Evolutionary conservation across 2,329 filamentous ascomycete genomes (phyloP), one percentile per base, ranked within the genome.

Genomic region (Alternaria ventricosa): DNA sequence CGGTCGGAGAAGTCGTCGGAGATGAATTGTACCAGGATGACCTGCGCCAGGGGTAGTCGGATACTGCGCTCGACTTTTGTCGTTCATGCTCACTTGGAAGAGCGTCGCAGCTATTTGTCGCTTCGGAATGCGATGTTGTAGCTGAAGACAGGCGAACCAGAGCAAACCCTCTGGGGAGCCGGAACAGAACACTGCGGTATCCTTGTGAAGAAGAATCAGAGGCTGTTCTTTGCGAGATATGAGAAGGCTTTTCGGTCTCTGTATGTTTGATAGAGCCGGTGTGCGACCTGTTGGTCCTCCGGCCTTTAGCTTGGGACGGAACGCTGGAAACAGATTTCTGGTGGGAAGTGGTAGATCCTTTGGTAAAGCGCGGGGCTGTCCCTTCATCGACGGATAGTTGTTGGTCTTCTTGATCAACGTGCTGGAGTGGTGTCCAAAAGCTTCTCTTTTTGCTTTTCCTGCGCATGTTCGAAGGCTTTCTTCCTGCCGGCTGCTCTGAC

Each of bases 91-190:
- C 44, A 2, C n/a, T 18, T 4, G 65, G 46, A 18, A 65, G 66
- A 30, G 54, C 30, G 13, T 60, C 30, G 7, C 30, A 45, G n/a
- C 55, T 28, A 45, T 57, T 62, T 9, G 36, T 20, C 23, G 43
- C 18, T 25, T 58, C 50, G 22, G 57, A 61, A 33, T 55, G 53
- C 13, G 64, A 60, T n/a, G 57, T 63, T 36, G 61, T 33, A 7
- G 66, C 60, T 15, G 66, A 62, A 4, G 67, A 57, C 5, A 70
- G 64, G n/a, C 68, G 64, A 6, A 76, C 70, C 4, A 75, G 22
- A 5, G 70, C 67, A 6, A 74, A 64, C 0, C 75, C 72, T 9
- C 70, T 66, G 3, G 75, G 74, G 12, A 76, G 66, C 6, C 69
- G 71, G 9, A 76, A 47, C 3, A 75, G 46, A 11, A 68, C 69